These are phyloP conservation scores for Cryptomeria japonica DNA, from an alignment of 75 land plant genomes.

Conservation along the genomic window DNA sequence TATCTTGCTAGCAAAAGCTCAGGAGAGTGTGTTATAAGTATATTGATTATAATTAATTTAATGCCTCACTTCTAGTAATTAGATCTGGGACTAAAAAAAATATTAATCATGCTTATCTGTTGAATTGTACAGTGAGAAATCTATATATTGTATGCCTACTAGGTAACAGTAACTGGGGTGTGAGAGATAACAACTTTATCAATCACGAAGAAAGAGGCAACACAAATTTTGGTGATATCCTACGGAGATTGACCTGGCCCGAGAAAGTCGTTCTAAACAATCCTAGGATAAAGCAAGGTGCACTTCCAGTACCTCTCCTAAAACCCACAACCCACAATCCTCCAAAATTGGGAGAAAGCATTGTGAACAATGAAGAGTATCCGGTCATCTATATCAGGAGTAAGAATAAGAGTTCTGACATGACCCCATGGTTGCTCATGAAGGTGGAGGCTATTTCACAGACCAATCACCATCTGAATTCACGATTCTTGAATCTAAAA, in stretches of 20 bases:
- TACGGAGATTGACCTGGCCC: background rate
- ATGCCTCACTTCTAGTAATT: background rate
- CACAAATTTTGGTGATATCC: background rate
- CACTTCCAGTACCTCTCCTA: background rate
- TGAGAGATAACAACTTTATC: background rate
- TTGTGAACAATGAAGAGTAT: background rate
- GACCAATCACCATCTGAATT: too few relatives aligned
- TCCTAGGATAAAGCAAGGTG: background rate
- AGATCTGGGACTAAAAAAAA: background rate
- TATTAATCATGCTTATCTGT: background rate
- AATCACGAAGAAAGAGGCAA: background rate
- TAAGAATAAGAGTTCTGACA: too few relatives aligned
- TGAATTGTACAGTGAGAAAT: background rate
- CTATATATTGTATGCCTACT: background rate
- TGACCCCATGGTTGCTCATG: too few relatives aligned
- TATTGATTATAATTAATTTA: background rate
- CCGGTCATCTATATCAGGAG: too few relatives aligned
- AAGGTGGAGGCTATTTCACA: too few relatives aligned
- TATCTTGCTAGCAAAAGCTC: background rate
- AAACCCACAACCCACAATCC: background rate
- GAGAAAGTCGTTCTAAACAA: background rate
- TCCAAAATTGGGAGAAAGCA: background rate
- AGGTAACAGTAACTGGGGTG: background rate
- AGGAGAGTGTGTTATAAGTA: background rate
- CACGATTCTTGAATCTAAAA: too few relatives aligned